Conservation (phyloP, 495 filamentous ascomycete species). For the Tuber calosporum region DNA sequence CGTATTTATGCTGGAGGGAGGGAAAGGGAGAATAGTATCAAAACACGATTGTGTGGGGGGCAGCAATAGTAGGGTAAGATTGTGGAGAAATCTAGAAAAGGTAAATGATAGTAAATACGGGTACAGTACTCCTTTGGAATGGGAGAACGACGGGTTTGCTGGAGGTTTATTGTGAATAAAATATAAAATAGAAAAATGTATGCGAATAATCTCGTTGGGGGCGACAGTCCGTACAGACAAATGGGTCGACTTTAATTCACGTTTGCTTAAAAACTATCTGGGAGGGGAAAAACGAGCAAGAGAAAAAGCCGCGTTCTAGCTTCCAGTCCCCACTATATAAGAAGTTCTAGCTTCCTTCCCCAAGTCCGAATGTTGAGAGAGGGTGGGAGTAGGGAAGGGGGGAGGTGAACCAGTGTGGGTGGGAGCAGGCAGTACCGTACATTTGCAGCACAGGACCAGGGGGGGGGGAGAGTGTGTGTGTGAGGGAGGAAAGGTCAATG, state of each 20-base stretch:
- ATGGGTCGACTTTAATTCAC: conserved; percentile 39
- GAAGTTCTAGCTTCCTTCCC: no score
- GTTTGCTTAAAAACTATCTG: conserved; percentile 32
- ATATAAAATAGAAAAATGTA: conserved; percentile 25
- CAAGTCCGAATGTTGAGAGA: neutral
- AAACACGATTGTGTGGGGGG: neutral
- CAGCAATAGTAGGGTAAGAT: neutral
- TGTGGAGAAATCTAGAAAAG: conserved; percentile 31
- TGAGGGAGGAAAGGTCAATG: neutral
- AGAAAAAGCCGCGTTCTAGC: conserved; percentile 28
- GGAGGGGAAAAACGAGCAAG: conserved; percentile 30
- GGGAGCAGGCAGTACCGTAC: neutral
- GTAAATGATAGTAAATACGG: conserved; percentile 27
- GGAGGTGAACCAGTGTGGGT: neutral
- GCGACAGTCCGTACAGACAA: conserved; percentile 37
- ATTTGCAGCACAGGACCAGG: neutral
- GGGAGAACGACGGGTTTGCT: neutral
- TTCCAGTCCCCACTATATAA: conserved; percentile 16
- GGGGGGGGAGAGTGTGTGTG: neutral
- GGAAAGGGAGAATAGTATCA: neutral
- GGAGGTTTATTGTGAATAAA: conserved; percentile 12
- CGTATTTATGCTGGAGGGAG: conserved; percentile 24
- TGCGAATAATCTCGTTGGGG: conserved; percentile 27
- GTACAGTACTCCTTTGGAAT: conserved; percentile 25
- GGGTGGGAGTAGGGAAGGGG: neutral